These are phyloP conservation scores for Rhododendron kiyosumense DNA, from an alignment of 148 eudicot genomes.

Conservation along the genomic window DNA sequence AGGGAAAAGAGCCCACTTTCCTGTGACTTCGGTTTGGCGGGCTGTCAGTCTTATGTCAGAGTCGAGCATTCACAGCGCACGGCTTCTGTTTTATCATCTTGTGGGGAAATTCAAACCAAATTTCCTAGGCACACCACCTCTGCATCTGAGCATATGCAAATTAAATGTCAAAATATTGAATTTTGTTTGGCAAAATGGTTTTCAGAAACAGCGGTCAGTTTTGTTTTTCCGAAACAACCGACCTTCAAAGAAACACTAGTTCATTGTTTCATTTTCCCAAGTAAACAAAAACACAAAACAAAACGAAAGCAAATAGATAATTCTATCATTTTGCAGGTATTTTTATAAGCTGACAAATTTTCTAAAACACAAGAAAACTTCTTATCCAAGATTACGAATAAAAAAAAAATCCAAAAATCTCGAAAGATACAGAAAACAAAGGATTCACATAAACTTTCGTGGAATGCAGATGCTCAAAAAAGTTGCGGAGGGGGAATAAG, in stretches of 20 bases:
- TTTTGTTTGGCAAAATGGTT: background rate
- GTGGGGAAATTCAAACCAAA: conserved; percentile 17
- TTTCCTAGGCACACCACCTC: too few species aligned
- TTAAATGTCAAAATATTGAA: too few species aligned
- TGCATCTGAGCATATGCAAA: too few species aligned
- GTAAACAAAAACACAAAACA: background rate
- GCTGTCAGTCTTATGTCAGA: conserved; percentile 35
- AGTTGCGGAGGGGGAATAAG: conserved; percentile 33
- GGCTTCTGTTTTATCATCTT: conserved; percentile 28
- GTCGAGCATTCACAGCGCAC: conserved; percentile 24
- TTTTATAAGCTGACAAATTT: background rate
- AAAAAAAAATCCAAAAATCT: too few species aligned
- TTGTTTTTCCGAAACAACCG: too few species aligned
- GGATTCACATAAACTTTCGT: background rate
- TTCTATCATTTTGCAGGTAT: background rate
- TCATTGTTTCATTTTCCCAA: too few species aligned
- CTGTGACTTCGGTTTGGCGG: conserved; percentile 24
- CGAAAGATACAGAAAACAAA: background rate
- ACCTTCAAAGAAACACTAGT: too few species aligned
- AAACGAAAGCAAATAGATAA: background rate
- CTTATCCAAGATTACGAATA: too few species aligned
- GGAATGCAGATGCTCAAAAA: conserved; percentile 30
- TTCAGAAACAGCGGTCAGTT: background rate
- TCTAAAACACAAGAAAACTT: background rate
- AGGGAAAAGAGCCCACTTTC: conserved; percentile 5